Evolutionary conservation across 2,329 filamentous ascomycete genomes (phyloP).

Genomic region (Paramyrothecium roridum): DNA sequence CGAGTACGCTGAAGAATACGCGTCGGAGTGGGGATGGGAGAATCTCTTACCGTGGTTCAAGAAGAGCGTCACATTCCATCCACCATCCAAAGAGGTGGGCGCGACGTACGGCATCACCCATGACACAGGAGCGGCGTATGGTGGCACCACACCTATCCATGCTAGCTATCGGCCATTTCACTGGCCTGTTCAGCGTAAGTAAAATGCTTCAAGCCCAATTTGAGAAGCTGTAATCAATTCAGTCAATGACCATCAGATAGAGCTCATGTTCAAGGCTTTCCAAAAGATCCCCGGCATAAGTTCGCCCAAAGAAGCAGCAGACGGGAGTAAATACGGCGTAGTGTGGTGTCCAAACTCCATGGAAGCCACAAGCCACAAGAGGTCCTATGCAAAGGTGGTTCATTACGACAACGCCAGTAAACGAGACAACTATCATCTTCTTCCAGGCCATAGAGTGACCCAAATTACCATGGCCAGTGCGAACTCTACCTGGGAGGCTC

Average conservation of each 20-base stretch:
- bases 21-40: background rate
- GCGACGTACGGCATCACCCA: background rate
- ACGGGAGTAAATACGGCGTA: background rate
- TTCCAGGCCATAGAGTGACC: background rate
- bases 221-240: background rate
- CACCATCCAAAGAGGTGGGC: background rate
- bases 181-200: background rate
- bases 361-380: background rate
- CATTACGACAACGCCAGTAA: background rate
- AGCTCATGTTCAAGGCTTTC: slow-evolving; percentile 1
- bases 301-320: background rate
- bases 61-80: slow-evolving; percentile 1
- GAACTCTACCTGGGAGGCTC: background rate
- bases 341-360: background rate
- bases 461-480: background rate
- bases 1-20: background rate
- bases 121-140: background rate
- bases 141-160: background rate
- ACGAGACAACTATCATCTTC: background rate
- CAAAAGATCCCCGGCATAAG: background rate
- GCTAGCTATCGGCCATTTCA: background rate
- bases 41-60: background rate
- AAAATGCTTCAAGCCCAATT: background rate
- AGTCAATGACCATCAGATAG: background rate
- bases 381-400: background rate